Evolutionary conservation across 1,284 basidiomycete species (phyloP).

Genomic region (Rhodotorula mucilaginosa): DNA sequence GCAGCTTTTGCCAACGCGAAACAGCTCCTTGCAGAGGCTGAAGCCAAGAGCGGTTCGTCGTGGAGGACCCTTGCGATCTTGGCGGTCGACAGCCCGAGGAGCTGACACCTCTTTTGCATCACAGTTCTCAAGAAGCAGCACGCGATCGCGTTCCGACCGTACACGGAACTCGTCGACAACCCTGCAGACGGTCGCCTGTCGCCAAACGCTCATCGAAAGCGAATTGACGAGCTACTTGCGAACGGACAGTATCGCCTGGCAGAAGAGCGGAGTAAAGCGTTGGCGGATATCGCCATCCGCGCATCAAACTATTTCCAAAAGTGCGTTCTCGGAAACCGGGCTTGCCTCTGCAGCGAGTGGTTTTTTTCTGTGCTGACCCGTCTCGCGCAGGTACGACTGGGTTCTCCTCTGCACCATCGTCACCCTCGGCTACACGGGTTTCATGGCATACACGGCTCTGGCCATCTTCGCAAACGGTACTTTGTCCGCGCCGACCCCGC

Average conservation of each 20-base stretch:
- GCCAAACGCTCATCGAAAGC: conserved; percentile 48
- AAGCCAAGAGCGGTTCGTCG: conserved; percentile 66
- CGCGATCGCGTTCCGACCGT: conserved; percentile 64
- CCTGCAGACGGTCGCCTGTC: conserved; percentile 49
- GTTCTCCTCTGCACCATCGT: conserved; percentile 69
- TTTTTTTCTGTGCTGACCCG: background rate
- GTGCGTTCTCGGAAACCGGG: conserved; percentile 46
- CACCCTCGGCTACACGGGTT: conserved; percentile 70
- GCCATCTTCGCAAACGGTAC: conserved; percentile 40
- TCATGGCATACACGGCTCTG: conserved; percentile 55
- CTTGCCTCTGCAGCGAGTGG: too few relatives aligned
- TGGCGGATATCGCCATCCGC: conserved; percentile 59
- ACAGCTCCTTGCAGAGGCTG: conserved; percentile 76
- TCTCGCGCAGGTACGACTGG: conserved; percentile 63
- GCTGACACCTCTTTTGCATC: too few relatives aligned
- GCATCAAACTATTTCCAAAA: conserved; percentile 81
- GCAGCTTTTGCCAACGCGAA: conserved; percentile 70
- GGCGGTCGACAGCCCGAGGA: too few relatives aligned
- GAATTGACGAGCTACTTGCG: conserved; percentile 49
- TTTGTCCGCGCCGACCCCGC: background rate
- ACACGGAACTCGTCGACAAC: conserved; percentile 49
- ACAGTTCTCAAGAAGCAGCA: conserved; percentile 63
- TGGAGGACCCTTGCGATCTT: background rate
- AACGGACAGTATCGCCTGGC: conserved; percentile 56
- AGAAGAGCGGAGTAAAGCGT: conserved; percentile 55